Conservation (phyloP, 2,329 filamentous ascomycete genomes). For the Beauveria pseudobassiana region DNA sequence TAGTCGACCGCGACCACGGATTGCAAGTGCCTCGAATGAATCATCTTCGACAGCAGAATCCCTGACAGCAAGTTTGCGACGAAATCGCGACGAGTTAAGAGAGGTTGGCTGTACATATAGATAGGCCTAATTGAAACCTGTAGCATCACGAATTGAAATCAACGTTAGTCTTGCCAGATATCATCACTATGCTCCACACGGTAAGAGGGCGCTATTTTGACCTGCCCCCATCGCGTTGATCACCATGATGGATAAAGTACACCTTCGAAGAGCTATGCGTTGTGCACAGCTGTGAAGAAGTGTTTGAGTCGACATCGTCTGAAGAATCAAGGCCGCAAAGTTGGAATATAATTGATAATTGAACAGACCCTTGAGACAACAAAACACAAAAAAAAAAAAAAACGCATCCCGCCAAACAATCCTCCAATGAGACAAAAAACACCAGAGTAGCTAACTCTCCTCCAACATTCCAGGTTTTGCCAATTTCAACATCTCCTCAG, state of each 20-base stretch:
- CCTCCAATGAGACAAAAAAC: background rate
- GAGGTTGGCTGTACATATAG: background rate
- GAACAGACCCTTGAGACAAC: background rate
- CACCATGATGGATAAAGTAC: slow-evolving; percentile 3
- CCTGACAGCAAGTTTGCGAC: background rate
- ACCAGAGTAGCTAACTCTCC: slow-evolving; percentile 2
- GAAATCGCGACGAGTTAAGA: background rate
- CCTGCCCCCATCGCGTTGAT: background rate
- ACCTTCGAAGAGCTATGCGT: background rate
- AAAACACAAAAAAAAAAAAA: background rate
- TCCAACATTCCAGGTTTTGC: slow-evolving; percentile 1
- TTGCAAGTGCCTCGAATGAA: background rate
- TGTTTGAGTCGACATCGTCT: slow-evolving; percentile 5
- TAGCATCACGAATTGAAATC: background rate
- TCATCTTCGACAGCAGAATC: background rate
- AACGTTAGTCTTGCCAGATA: background rate
- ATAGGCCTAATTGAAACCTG: too few species aligned
- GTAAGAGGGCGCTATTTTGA: background rate
- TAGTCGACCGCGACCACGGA: background rate
- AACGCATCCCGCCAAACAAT: slow-evolving; percentile 3
- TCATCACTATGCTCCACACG: background rate
- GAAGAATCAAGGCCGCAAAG: background rate
- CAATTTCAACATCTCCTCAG: slow-evolving; percentile 32
- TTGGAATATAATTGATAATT: background rate
- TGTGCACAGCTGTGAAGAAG: slow-evolving; percentile 3